Conservation (phyloP, 2,329 filamentous ascomycete species). For the Knufia petricola region DNA sequence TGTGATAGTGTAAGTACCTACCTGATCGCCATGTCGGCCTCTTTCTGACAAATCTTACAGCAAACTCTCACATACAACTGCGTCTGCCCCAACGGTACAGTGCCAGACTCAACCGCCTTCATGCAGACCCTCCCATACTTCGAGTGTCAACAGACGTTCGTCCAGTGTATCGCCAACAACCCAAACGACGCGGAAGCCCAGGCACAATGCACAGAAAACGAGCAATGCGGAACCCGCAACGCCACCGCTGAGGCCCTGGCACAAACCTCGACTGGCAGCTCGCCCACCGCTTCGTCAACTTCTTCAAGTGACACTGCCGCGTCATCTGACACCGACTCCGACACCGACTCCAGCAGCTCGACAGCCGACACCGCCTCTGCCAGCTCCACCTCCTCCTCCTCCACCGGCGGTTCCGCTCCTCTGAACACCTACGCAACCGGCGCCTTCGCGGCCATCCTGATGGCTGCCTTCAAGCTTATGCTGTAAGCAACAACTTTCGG, state of each 20-base stretch:
- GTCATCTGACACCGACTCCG: too few relatives aligned
- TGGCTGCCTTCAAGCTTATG: conserved; percentile 48
- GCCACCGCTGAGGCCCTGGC: conserved; percentile 28
- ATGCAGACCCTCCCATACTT: conserved; percentile 50
- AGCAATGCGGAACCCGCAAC: conserved; percentile 45
- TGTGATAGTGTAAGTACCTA: conserved; percentile 47
- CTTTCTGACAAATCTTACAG: conserved; percentile 26
- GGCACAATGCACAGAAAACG: conserved; percentile 38
- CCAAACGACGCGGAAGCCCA: conserved; percentile 39
- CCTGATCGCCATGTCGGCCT: not conserved
- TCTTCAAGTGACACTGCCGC: too few relatives aligned
- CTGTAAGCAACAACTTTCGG: conserved; percentile 36
- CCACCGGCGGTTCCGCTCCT: conserved; percentile 28
- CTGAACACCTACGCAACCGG: conserved; percentile 42
- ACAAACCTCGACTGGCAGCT: conserved; percentile 24
- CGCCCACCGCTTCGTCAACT: conserved; percentile 27
- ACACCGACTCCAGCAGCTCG: too few relatives aligned
- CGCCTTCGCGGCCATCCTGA: conserved; percentile 43
- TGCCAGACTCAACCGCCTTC: conserved; percentile 48
- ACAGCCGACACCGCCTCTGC: conserved; percentile 23
- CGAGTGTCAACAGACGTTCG: conserved; percentile 47
- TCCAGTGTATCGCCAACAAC: conserved; percentile 38
- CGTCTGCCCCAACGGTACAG: conserved; percentile 46
- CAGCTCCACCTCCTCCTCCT: conserved; percentile 24
- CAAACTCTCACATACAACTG: conserved; percentile 46